These are phyloP conservation scores for Paecilomyces dactylethromorphus DNA, from an alignment of 2,329 filamentous ascomycete genomes.

Conservation along the genomic window DNA sequence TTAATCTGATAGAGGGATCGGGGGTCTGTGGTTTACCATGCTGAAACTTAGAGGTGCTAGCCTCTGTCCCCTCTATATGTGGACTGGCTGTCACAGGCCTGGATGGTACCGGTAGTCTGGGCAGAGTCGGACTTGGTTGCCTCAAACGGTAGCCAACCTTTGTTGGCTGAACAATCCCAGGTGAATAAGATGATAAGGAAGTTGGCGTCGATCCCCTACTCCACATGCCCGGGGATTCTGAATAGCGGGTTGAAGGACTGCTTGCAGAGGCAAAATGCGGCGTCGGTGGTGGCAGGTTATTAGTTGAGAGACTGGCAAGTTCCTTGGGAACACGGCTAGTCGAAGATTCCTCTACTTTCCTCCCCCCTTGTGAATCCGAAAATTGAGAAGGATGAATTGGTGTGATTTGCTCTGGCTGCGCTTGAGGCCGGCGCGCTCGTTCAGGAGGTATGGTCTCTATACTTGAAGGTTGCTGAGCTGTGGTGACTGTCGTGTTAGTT, in stretches of 20 bases:
- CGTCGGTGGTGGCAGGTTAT: conserved; percentile 31
- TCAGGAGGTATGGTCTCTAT: conserved; percentile 7
- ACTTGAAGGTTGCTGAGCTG: conserved; percentile 11
- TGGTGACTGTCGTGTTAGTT: conserved; percentile 7
- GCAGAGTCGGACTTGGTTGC: conserved; percentile 16
- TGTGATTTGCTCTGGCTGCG: conserved; percentile 4
- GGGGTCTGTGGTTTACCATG: conserved; percentile 6
- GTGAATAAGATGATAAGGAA: conserved; percentile 44
- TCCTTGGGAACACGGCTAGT: conserved; percentile 26
- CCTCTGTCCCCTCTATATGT: conserved; percentile 10
- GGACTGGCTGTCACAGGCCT: not conserved
- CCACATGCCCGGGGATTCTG: conserved; percentile 40
- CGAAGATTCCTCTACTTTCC: conserved; percentile 9
- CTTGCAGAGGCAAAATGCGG: conserved; percentile 32
- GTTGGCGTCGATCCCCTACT: conserved; percentile 44
- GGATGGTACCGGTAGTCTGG: conserved; percentile 1
- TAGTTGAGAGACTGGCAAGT: conserved; percentile 31
- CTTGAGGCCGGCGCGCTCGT: conserved; percentile 7
- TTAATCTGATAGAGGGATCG: conserved; percentile 5
- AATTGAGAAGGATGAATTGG: conserved; percentile 8
- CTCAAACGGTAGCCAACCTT: conserved; percentile 29
- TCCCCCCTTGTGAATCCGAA: conserved; percentile 10
- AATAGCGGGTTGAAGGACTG: conserved; percentile 41
- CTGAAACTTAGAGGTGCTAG: conserved; percentile 8
- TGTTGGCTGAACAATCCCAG: conserved; percentile 36